Base-by-base conservation (phyloP, 2,329 filamentous ascomycete species). In the Apiospora rasikravindrae region DNA sequence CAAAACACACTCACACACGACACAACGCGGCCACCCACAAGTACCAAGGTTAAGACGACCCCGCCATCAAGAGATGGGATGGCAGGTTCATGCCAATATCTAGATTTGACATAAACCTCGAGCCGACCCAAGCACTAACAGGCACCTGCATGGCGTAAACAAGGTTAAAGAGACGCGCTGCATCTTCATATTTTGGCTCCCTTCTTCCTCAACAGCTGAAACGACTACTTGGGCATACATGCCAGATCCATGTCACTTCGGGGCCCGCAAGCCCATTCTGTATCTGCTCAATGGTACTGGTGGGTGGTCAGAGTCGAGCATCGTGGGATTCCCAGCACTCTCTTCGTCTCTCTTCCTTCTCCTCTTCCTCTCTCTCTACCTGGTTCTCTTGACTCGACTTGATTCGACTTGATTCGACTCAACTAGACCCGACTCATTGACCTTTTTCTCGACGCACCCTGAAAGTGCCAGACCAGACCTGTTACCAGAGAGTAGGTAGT, bases 111-210 rank as follows among this genome's bases (percentile, higher is more conserved):
- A 64, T 64, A 19, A 24, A 64, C 33, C 57, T 64, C 57, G 57
- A 64, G 57, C 57, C 57, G 57, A 40, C 57, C 57, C 57, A 64
- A 64, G 57, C 53, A 71, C 74, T 73, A 49, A 73, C 69, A 72
- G 70, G 73, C 71, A 73, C 69, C 74, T 78, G 74, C 74, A 72
- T 77, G 77, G 74, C 74, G 77, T 67, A 75, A 76, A 77, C 73
- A 76, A 76, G 77, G 76, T 76, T 75, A 64, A 64, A 64, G 33
- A 64, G 57, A 64, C 33, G 40, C 57, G 33, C 57, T 64, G 57
- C 53, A 61, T 37, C 53, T 61, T 37, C 29, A 37, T 61, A 37
- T 37, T 11, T 22, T 61, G 22, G 2, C 33, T 37, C 22, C 10
- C 57, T 64, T n/a, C 33, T n/a, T 24, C 33, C 14, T 40, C 57